These are phyloP conservation scores for Aspergillus avenaceus DNA, from an alignment of 495 filamentous ascomycete genomes.

Conservation along the genomic window DNA sequence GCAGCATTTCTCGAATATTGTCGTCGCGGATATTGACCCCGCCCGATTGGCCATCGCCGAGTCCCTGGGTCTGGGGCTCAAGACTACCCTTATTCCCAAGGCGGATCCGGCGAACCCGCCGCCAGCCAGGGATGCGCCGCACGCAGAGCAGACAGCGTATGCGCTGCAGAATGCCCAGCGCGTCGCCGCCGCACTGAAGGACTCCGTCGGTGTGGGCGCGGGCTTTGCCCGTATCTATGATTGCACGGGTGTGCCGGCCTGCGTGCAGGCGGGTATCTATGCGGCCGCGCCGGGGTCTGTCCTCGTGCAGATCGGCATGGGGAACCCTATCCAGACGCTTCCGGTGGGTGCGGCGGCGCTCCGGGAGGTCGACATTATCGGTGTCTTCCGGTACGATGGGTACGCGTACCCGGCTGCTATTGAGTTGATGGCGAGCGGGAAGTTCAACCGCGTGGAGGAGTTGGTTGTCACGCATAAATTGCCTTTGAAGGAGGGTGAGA, in stretches of 20 bases:
- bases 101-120: slow-evolving; percentile 30
- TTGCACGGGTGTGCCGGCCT: slow-evolving; percentile 84
- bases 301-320: slow-evolving; percentile 89
- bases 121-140: slow-evolving; percentile 33
- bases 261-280: slow-evolving; percentile 83
- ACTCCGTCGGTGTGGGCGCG: slow-evolving; percentile 45
- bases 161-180: slow-evolving; percentile 35
- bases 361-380: slow-evolving; percentile 85
- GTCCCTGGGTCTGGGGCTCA: slow-evolving; percentile 63
- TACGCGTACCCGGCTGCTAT: slow-evolving; percentile 78
- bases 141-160: slow-evolving; percentile 36
- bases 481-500: slow-evolving; percentile 58
- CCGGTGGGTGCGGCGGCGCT: slow-evolving; percentile 81
- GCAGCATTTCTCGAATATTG: slow-evolving; percentile 65
- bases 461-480: slow-evolving; percentile 74
- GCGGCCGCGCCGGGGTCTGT: slow-evolving; percentile 74
- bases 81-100: slow-evolving; percentile 54
- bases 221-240: slow-evolving; percentile 82
- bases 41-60: slow-evolving; percentile 70
- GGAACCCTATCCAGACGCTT: slow-evolving; percentile 82
- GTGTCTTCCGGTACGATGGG: slow-evolving; percentile 89
- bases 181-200: slow-evolving; percentile 39
- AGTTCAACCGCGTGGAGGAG: slow-evolving; percentile 49
- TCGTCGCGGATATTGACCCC: slow-evolving; percentile 77
- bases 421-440: slow-evolving; percentile 58